Conservation (phyloP, 306 rosid species). For the Quercus agrifolia region DNA sequence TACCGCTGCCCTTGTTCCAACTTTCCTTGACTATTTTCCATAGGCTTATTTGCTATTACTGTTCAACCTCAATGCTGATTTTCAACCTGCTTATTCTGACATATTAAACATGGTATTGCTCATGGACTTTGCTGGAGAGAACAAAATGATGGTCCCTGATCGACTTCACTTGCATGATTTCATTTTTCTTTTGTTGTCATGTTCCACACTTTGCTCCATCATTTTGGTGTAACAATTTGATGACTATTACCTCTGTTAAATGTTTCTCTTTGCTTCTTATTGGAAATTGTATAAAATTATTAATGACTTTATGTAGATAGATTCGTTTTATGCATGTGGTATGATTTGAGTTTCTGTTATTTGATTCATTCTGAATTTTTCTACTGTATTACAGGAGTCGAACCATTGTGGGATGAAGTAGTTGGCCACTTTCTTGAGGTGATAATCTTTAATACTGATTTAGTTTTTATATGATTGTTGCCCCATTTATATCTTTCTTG, state of each 20-base stretch:
- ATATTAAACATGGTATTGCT: not conserved
- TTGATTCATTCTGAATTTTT: not conserved
- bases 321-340: not conserved
- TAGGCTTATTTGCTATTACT: not conserved
- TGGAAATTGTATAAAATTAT: not conserved
- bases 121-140: not conserved
- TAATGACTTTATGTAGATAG: not conserved
- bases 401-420: constrained; percentile 94
- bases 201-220: not conserved
- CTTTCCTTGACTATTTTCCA: not conserved
- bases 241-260: not conserved
- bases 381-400: constrained; percentile 61
- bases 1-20: not conserved
- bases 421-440: constrained; percentile 93
- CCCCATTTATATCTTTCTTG: constrained; percentile 25
- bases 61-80: not conserved
- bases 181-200: not conserved
- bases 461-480: constrained; percentile 13
- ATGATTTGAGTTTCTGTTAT: not conserved
- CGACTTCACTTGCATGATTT: not conserved
- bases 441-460: constrained; percentile 18
- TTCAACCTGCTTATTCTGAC: not conserved
- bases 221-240: not conserved
- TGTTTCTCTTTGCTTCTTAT: not conserved
- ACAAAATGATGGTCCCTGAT: not conserved